A percentile compares a stretch with the other conserved stretches of the same genome.
phyloP scores from a whole-genome alignment of 306 rosid species.

The Vigna unguiculata region DNA sequence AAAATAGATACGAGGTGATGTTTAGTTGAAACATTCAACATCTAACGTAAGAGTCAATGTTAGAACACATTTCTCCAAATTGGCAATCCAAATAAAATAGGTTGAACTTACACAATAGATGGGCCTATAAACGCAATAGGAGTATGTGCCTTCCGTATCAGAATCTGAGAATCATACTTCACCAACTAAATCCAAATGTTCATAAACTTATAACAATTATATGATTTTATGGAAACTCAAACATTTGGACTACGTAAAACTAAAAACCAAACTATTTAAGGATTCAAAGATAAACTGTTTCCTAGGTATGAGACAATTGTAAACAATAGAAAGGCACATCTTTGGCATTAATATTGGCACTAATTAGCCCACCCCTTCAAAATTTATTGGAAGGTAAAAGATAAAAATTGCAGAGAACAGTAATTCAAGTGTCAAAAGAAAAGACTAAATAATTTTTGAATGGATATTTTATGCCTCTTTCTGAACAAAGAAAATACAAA shows the following conservation, averaged over 20 bases:
- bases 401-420: neutral
- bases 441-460: neutral
- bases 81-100: neutral
- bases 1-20: constrained; percentile 34
- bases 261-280: constrained; percentile 13
- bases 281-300: constrained; percentile 23
- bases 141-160: constrained; percentile 86
- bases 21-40: neutral
- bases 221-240: neutral
- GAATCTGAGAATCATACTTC: constrained; percentile 76
- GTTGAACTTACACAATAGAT: constrained; percentile 76
- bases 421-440: neutral
- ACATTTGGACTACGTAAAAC: neutral
- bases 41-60: constrained; percentile 13
- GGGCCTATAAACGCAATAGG: constrained; percentile 80
- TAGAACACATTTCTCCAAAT: constrained; percentile 1
- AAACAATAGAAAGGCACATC: neutral
- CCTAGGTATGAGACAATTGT: neutral
- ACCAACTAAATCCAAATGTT: constrained; percentile 44
- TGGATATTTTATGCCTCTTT: neutral
- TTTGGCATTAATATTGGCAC: constrained; percentile 5
- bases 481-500: neutral
- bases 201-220: neutral
- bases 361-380: neutral
- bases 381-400: neutral